Evolutionary conservation across 2,329 filamentous ascomycete species (phyloP).

Genomic region (Pseudogymnoascus sp.): DNA sequence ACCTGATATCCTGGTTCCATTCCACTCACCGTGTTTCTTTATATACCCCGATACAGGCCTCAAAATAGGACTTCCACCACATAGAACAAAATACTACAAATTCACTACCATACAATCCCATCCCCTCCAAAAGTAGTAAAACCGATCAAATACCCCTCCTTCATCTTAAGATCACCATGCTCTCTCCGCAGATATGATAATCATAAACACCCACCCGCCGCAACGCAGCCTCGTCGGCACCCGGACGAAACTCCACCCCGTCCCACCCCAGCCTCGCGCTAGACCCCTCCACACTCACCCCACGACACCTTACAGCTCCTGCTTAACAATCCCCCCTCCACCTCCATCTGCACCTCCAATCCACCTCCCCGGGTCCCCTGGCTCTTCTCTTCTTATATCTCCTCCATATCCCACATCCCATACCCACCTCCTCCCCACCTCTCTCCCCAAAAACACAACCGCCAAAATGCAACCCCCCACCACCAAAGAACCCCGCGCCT

Average conservation of each 20-base stretch:
- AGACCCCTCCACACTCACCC: neutral
- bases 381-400: neutral
- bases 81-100: too few species aligned
- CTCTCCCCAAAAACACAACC: neutral
- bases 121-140: too few species aligned
- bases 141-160: neutral
- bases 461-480: conserved; percentile 14
- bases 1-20: too few species aligned
- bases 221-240: neutral
- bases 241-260: neutral
- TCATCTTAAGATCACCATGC: neutral
- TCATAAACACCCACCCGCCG: too few species aligned
- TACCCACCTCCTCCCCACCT: neutral
- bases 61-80: too few species aligned
- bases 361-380: neutral
- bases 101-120: too few species aligned
- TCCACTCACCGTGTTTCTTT: too few species aligned
- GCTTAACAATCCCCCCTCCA: neutral
- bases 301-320: neutral
- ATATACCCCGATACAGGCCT: too few species aligned
- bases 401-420: too few species aligned
- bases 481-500: conserved; percentile 46
- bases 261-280: neutral
- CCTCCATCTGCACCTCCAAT: neutral
- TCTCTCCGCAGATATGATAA: too few species aligned